phyloP scores from a whole-genome alignment of 2,329 filamentous ascomycete genomes.

The Colletotrichum sp. region DNA sequence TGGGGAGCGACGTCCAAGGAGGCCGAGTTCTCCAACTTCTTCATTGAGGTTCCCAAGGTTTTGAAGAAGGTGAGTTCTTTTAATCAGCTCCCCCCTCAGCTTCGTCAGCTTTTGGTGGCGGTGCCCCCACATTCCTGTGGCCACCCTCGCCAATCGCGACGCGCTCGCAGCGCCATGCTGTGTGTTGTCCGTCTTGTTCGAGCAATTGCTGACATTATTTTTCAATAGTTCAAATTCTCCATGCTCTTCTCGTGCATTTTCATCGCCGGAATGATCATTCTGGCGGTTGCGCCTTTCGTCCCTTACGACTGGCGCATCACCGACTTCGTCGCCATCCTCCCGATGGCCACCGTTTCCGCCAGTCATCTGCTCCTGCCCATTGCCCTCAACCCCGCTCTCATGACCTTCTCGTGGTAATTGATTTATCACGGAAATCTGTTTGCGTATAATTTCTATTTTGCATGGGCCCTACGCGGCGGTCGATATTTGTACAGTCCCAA shows the following conservation, averaged over 20 bases:
- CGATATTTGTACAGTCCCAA: constrained; percentile 3
- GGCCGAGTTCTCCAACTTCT: constrained; percentile 81
- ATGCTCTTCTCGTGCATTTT: constrained; percentile 66
- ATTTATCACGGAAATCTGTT: not conserved
- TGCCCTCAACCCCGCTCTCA: constrained; percentile 78
- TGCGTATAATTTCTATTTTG: not conserved
- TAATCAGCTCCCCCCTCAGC: constrained; percentile 28
- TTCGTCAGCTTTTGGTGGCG: not conserved
- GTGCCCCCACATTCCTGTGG: constrained; percentile 29
- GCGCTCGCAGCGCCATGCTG: constrained; percentile 23
- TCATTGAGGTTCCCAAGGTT: constrained; percentile 82
- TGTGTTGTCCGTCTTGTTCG: not conserved
- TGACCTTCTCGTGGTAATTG: constrained; percentile 77
- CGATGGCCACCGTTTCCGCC: constrained; percentile 73
- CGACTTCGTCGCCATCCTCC: constrained; percentile 78
- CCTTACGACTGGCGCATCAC: constrained; percentile 70
- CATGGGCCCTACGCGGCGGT: constrained; percentile 2
- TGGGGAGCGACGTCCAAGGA: constrained; percentile 90
- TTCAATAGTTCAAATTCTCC: constrained; percentile 70
- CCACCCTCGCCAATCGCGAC: constrained; percentile 20
- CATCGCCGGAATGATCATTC: constrained; percentile 67
- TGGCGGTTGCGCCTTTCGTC: constrained; percentile 68
- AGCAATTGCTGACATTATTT: constrained; percentile 5
- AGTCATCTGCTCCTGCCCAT: constrained; percentile 76
- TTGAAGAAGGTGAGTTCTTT: constrained; percentile 71